Evolutionary conservation across 257 asterid species (phyloP).

Genomic region (Primulina huaijiensis): DNA sequence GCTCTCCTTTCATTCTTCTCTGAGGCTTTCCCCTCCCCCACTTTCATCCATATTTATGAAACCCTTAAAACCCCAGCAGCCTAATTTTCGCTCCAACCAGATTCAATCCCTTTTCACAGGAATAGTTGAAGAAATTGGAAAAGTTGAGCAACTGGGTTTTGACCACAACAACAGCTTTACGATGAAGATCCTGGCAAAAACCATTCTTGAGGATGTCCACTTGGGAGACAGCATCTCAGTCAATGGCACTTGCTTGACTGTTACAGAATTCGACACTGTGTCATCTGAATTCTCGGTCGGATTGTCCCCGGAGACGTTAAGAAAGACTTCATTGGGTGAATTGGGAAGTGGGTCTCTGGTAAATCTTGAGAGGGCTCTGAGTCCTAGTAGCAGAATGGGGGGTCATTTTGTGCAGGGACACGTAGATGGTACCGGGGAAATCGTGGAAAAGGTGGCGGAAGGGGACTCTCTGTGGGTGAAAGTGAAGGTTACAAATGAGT

Average conservation of each 20-base stretch:
- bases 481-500: constrained; percentile 48
- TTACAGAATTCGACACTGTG: constrained; percentile 49
- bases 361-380: constrained; percentile 80
- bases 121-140: constrained; percentile 83
- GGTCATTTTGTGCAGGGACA: constrained; percentile 96
- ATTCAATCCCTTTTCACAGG: constrained; percentile 78
- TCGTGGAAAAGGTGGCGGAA: constrained; percentile 50
- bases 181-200: constrained; percentile 58
- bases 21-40: constrained; percentile 42
- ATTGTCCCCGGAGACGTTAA: constrained; percentile 74
- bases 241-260: constrained; percentile 84
- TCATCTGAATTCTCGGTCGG: constrained; percentile 61
- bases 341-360: constrained; percentile 58
- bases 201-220: constrained; percentile 62
- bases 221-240: constrained; percentile 91
- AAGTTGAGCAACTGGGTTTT: constrained; percentile 55
- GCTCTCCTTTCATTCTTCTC: constrained; percentile 14
- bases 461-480: constrained; percentile 88
- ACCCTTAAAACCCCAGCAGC: constrained; percentile 31
- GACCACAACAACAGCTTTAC: constrained; percentile 52
- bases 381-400: constrained; percentile 82
- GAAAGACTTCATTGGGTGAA: constrained; percentile 65
- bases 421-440: constrained; percentile 78
- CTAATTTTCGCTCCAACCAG: constrained; percentile 25
- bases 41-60: constrained; percentile 38